Conservation (phyloP, 1,139 yeast species). For the Geotrichum carabidarum region DNA sequence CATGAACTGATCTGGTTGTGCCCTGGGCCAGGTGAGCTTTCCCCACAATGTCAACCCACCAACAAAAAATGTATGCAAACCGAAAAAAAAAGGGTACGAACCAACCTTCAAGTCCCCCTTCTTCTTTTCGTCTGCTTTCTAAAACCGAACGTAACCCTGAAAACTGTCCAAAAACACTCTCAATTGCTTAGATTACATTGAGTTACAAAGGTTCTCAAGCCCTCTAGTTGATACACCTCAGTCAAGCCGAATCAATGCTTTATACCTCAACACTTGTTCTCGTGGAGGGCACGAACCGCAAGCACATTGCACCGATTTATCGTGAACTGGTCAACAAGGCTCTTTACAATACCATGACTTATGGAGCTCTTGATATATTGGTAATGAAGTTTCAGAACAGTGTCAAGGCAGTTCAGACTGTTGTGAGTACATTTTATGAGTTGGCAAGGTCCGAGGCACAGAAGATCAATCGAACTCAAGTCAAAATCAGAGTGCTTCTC, state of each 20-base stretch:
- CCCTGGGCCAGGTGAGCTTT: too few species aligned
- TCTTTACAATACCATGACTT: slow-evolving; percentile 30
- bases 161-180: too few species aligned
- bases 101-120: too few species aligned
- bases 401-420: slow-evolving; percentile 31
- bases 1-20: too few species aligned
- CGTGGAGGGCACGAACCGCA: slow-evolving; percentile 26
- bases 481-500: slow-evolving; percentile 37
- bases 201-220: too few species aligned
- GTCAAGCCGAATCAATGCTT: slow-evolving; percentile 24
- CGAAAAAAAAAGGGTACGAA: too few species aligned
- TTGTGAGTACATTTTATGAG: slow-evolving; percentile 32
- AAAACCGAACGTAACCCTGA: too few species aligned
- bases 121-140: too few species aligned
- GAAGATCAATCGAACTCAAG: slow-evolving; percentile 24
- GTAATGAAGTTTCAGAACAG: slow-evolving; percentile 32
- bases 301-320: slow-evolving; percentile 24
- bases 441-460: slow-evolving; percentile 27
- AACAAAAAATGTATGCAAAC: too few species aligned
- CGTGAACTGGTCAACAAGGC: slow-evolving; percentile 29
- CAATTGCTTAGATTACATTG: too few species aligned
- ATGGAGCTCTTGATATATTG: slow-evolving; percentile 36
- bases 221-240: too few species aligned
- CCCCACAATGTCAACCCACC: too few species aligned
- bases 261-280: slow-evolving; percentile 29